Evolutionary conservation across 2,329 filamentous ascomycete species (phyloP), one percentile per base, ranked within the genome.

Genomic region (Knoxdaviesia proteae): DNA sequence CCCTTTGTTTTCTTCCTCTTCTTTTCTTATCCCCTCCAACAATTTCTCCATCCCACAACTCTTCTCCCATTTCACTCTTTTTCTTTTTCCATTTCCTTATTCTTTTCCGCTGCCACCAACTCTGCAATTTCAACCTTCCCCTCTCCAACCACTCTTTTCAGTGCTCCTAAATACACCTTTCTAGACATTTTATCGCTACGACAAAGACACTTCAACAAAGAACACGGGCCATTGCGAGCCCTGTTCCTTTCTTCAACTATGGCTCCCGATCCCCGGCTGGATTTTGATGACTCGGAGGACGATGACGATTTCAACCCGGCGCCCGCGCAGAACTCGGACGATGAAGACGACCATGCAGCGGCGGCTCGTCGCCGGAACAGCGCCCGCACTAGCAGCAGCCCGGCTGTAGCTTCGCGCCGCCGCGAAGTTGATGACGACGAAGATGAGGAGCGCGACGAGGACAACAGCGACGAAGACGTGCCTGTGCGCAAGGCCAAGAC

Each of bases 261-360:
- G 67, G 60, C 65, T 47, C 60, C 61, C 52, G 61, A 67, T 44
- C 58, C 54, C 50, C 58, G 62, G 47, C 63, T 64, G 47, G 61
- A 57, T 51, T 69, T 64, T 53, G 67, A 74, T 52, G 73, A 77
- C 47, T 77, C 72, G 46, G 80, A 83, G 44, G 83, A 90, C 41
- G 86, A 92, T 51, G 78, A 82, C 47, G 80, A 88, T 57, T 94
- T 94, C 69, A 93, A 94, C 58, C 87, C 86, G 41, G 74, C 70
- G 40, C 78, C 80, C 20, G 79, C 74, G 46, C 74, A 84, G 45
- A 54, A 74, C 34, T 90, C 82, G 3, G 83, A 88, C 49, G 77
- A 75, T 41, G 81, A 84, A 46, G 69, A 65, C 32, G 40, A 44
- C 31, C 29, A 37, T 37, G 39, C 40, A 34, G 42, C 46, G 10